Conservation (phyloP, 148 eudicot genomes). For the Pouteria glomerata region DNA sequence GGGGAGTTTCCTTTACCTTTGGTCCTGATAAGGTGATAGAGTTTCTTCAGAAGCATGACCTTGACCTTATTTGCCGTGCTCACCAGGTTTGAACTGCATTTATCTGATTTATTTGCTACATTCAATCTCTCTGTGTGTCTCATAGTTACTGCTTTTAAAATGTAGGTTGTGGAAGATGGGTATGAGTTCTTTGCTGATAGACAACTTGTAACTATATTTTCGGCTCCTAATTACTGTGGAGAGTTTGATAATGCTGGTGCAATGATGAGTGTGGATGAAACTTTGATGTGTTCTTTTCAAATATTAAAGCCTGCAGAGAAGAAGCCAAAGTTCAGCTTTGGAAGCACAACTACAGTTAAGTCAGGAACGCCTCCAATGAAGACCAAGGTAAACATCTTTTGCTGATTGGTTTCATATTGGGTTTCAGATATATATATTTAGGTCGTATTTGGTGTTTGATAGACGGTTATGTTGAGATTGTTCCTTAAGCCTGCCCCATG, state of each 20-base stretch:
- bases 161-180: neutral
- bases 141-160: neutral
- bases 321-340: neutral
- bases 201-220: conserved; percentile 2
- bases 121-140: neutral
- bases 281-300: neutral
- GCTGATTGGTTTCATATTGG: neutral
- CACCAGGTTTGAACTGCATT: neutral
- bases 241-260: conserved; percentile 4
- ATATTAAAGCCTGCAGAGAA: conserved; percentile 1
- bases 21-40: neutral
- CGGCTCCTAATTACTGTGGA: conserved; percentile 4
- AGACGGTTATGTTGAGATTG: neutral
- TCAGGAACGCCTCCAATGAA: neutral
- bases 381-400: neutral
- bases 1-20: neutral
- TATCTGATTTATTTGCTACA: neutral
- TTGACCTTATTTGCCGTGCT: conserved; percentile 3
- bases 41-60: neutral
- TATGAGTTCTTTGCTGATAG: conserved; percentile 5
- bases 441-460: neutral
- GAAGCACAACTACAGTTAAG: neutral
- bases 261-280: conserved; percentile 2
- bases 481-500: neutral
- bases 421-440: neutral